phyloP scores from a whole-genome alignment of 164 flowering plant genomes.

The Cinnamomum micranthum region DNA sequence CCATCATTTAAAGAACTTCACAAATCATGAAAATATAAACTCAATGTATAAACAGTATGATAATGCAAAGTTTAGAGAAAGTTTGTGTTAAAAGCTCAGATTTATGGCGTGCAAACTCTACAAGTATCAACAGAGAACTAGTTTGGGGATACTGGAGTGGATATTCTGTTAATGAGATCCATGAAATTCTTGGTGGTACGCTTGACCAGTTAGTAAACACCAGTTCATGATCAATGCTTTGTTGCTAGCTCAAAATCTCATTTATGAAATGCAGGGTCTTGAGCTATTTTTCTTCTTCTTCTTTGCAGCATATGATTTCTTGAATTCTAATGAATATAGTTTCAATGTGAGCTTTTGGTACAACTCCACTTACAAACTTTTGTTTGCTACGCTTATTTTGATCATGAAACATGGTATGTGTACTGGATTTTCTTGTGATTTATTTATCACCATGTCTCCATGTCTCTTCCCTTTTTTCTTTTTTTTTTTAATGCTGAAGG shows the following conservation, averaged over 20 bases:
- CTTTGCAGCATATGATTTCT: slow-evolving; percentile 71
- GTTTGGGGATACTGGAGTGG: not conserved
- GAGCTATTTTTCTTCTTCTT: not conserved
- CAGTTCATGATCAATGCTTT: not conserved
- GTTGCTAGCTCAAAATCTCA: not conserved
- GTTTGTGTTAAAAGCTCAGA: not conserved
- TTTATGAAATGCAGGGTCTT: not conserved
- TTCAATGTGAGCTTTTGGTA: slow-evolving; percentile 74
- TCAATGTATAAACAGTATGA: too few relatives aligned
- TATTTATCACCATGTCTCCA: not conserved
- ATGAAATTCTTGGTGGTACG: slow-evolving; percentile 5
- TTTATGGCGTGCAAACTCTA: not conserved
- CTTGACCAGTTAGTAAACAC: not conserved
- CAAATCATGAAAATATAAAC: too few relatives aligned
- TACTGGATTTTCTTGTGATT: not conserved
- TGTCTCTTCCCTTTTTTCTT: too few relatives aligned
- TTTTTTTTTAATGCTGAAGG: too few relatives aligned
- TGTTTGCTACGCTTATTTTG: slow-evolving; percentile 50
- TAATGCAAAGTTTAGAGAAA: too few relatives aligned
- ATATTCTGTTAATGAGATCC: not conserved
- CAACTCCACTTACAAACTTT: slow-evolving; percentile 48
- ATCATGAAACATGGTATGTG: slow-evolving; percentile 68
- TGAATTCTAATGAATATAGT: slow-evolving; percentile 21
- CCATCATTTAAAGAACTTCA: too few relatives aligned
- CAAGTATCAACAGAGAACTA: slow-evolving; percentile 1